Conservation (phyloP, 768 basidiomycete genomes). For the Pholiota molesta region DNA sequence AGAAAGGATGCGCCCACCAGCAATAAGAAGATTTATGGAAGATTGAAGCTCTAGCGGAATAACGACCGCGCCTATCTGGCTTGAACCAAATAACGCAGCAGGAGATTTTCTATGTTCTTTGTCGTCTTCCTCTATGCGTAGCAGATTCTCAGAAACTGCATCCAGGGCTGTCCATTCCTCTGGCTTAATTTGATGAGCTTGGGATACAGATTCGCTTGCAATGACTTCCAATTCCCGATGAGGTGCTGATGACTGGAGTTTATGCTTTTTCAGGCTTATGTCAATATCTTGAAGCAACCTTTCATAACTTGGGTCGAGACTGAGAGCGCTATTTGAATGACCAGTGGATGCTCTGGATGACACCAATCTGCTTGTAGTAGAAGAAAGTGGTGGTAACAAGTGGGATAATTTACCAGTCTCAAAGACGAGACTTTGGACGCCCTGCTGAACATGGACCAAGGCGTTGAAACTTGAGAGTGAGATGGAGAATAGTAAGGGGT, state of each 20-base stretch:
- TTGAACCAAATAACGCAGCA: constrained; percentile 80
- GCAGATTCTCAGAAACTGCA: constrained; percentile 28
- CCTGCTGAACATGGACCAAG: not conserved
- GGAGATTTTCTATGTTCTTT: constrained; percentile 64
- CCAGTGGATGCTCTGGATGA: constrained; percentile 26
- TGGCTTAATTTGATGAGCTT: constrained; percentile 10
- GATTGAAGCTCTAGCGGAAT: constrained; percentile 73
- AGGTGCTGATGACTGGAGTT: constrained; percentile 22
- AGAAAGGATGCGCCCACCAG: constrained; percentile 42
- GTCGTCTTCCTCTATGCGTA: constrained; percentile 35
- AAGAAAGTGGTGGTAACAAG: not conserved
- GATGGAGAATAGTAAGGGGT: not conserved
- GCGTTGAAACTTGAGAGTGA: not conserved
- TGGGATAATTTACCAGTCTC: not conserved
- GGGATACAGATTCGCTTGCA: not conserved
- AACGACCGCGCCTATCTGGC: constrained; percentile 68
- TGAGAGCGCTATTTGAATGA: constrained; percentile 60
- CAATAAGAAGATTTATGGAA: constrained; percentile 68
- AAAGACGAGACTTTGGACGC: not conserved
- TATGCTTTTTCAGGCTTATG: constrained; percentile 56
- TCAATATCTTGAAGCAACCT: constrained; percentile 69
- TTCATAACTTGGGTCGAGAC: constrained; percentile 68
- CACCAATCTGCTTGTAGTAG: constrained; percentile 20
- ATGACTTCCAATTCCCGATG: constrained; percentile 60
- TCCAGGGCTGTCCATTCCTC: constrained; percentile 30